Percentiles rank a stretch among this genome's conserved stretches.
phyloP scores from a whole-genome alignment of 2,329 filamentous ascomycete species.

The Penicillium sp. region DNA sequence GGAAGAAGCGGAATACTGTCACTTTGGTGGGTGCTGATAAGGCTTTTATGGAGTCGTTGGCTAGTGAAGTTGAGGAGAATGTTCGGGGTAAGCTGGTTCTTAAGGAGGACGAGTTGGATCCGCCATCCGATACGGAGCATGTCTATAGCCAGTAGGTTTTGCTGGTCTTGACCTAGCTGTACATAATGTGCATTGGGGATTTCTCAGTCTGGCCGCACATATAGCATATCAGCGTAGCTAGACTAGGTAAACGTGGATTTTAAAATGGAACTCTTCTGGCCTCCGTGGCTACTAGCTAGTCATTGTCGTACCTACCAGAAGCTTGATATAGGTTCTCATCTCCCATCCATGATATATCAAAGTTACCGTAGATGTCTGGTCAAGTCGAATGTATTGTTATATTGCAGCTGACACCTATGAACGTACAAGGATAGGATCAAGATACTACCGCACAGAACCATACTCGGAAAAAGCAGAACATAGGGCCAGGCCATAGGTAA shows the following conservation, averaged over 20 bases:
- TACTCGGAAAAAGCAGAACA: background rate
- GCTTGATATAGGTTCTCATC: no score
- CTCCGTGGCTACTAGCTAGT: no score
- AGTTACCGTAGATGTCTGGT: background rate
- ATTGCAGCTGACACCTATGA: background rate
- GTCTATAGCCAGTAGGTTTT: constrained; percentile 23
- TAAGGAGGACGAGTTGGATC: constrained; percentile 69
- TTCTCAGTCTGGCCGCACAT: background rate
- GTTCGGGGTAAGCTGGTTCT: constrained; percentile 68
- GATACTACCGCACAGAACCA: background rate
- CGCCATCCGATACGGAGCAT: constrained; percentile 29
- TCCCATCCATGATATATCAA: background rate
- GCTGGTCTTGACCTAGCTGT: background rate
- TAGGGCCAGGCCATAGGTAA: background rate
- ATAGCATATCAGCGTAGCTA: no score
- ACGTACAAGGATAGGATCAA: background rate
- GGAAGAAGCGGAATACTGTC: constrained; percentile 80
- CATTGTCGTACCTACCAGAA: no score
- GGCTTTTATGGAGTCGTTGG: constrained; percentile 71
- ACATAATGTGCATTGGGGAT: background rate
- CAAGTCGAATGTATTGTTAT: background rate
- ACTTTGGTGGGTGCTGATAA: constrained; percentile 76
- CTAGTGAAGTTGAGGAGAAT: constrained; percentile 71
- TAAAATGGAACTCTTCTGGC: no score
- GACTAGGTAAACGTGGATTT: no score